Conservation (phyloP, 1,284 basidiomycete genomes). For the Leccinum pachyderme region DNA sequence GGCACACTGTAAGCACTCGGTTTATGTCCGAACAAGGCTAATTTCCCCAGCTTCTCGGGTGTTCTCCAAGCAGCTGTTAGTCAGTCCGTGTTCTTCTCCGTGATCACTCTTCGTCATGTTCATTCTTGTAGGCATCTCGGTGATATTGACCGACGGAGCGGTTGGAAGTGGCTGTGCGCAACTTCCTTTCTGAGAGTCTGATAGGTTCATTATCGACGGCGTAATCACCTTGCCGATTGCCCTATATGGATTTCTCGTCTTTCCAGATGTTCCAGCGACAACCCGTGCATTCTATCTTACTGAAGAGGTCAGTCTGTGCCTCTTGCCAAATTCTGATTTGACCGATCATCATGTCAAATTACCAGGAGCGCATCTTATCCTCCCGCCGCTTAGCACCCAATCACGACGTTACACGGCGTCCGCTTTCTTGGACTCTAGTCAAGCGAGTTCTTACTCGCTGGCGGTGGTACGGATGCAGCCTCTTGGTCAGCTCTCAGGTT, state of each 20-base stretch:
- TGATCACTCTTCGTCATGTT: not conserved
- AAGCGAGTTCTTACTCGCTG: constrained; percentile 59
- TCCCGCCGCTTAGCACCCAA: constrained; percentile 42
- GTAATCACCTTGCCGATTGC: constrained; percentile 72
- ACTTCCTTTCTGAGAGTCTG: constrained; percentile 5
- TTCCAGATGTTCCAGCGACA: constrained; percentile 68
- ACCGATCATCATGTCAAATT: not conserved
- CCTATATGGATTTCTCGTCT: constrained; percentile 68
- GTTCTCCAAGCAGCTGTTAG: constrained; percentile 68
- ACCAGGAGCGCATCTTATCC: constrained; percentile 56
- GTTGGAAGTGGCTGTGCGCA: constrained; percentile 71
- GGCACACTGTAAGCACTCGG: constrained; percentile 53
- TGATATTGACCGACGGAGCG: constrained; percentile 55
- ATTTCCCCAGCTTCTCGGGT: constrained; percentile 60
- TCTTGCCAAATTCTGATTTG: not conserved
- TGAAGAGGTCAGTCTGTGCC: constrained; percentile 42
- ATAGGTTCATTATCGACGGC: constrained; percentile 70
- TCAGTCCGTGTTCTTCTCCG: constrained; percentile 34
- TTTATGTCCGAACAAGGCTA: not conserved
- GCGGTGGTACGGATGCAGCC: constrained; percentile 69
- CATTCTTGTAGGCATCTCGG: constrained; percentile 47
- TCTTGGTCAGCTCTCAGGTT: constrained; percentile 43
- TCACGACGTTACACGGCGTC: constrained; percentile 39
- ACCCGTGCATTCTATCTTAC: constrained; percentile 67
- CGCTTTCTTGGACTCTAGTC: constrained; percentile 49